phyloP scores from a whole-genome alignment of 1,284 basidiomycete species.

The Ganoderma lucidum region DNA sequence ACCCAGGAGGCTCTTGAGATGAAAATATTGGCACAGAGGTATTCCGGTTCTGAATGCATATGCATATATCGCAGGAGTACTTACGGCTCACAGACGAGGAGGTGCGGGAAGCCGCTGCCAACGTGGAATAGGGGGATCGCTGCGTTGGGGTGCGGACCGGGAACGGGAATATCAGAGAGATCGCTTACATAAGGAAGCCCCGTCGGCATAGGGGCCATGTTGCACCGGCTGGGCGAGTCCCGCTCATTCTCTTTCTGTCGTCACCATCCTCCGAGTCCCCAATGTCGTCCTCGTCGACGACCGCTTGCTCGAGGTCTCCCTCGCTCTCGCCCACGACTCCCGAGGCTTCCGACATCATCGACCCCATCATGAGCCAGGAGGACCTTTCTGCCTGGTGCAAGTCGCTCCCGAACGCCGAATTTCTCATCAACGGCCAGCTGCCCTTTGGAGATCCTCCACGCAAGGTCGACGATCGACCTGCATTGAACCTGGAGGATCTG shows the following conservation, averaged over 20 bases:
- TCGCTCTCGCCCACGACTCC: constrained; percentile 76
- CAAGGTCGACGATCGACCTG: constrained; percentile 53
- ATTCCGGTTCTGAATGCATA: too few relatives aligned
- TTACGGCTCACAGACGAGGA: not conserved
- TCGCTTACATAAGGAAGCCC: not conserved
- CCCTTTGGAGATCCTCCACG: constrained; percentile 27
- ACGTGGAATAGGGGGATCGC: not conserved
- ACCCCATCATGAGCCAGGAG: constrained; percentile 56
- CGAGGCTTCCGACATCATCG: constrained; percentile 62
- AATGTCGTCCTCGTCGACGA: constrained; percentile 64
- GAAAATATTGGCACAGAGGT: not conserved
- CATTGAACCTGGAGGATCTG: constrained; percentile 74
- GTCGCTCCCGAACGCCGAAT: constrained; percentile 50
- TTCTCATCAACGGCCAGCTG: constrained; percentile 42
- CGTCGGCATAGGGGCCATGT: constrained; percentile 13
- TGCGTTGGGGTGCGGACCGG: constrained; percentile 7
- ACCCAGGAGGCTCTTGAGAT: too few relatives aligned
- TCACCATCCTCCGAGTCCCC: constrained; percentile 19
- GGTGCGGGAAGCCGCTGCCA: constrained; percentile 1
- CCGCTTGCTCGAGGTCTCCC: constrained; percentile 64
- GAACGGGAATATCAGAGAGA: not conserved
- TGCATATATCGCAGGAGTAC: not conserved
- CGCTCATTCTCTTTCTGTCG: constrained; percentile 12
- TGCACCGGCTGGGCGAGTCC: constrained; percentile 1
- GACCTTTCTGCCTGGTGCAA: constrained; percentile 69